Evolutionary conservation across 2,329 filamentous ascomycete genomes (phyloP).

Genomic region (Trichoderma sp.): DNA sequence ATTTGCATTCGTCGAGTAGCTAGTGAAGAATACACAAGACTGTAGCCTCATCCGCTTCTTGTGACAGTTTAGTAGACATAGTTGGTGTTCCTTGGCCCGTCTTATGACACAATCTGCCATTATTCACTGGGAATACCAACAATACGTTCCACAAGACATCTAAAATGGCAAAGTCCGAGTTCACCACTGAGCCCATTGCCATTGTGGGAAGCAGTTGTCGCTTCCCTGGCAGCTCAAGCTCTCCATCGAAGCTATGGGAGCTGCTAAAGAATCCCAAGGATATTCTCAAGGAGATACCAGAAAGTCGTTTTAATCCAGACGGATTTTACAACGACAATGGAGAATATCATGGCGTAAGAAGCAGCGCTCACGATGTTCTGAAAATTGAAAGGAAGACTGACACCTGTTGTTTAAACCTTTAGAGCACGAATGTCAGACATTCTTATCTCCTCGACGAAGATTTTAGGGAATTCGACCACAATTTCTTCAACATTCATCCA

Average conservation of each 20-base stretch:
- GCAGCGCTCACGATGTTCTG: neutral
- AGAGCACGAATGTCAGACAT: neutral
- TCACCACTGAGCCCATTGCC: neutral
- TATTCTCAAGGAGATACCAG: neutral
- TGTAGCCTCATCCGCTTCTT: neutral
- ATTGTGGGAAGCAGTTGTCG: neutral
- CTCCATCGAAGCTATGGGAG: neutral
- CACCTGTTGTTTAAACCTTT: neutral
- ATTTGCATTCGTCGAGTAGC: neutral
- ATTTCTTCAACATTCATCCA: neutral
- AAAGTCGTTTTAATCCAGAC: neutral
- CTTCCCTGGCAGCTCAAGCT: neutral
- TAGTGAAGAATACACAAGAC: neutral
- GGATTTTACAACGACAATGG: neutral
- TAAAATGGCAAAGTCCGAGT: neutral
- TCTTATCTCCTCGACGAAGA: neutral
- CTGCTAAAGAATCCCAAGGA: neutral
- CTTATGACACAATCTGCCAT: neutral
- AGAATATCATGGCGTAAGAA: neutral
- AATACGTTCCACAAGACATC: neutral
- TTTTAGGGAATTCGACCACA: neutral
- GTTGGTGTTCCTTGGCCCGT: neutral
- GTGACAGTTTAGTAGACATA: neutral
- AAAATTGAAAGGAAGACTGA: neutral
- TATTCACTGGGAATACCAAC: neutral